Evolutionary conservation across 2,329 filamentous ascomycete species (phyloP).

Genomic region (Aspergillus novofumigatus): DNA sequence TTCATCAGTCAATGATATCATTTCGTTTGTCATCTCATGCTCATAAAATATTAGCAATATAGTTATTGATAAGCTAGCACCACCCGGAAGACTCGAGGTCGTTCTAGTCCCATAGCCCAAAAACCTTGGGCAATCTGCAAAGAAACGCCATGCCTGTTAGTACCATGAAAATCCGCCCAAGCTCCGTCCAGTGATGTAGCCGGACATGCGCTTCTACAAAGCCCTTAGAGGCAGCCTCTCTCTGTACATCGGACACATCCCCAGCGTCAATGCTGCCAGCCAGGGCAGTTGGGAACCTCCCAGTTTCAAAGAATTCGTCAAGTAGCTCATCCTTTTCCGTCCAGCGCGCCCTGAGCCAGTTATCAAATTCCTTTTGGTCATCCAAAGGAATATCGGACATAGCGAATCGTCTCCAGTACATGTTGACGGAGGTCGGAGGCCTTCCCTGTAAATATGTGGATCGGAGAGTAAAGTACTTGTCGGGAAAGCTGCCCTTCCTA

Average conservation of each 20-base stretch:
- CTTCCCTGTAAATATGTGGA: conserved; percentile 86
- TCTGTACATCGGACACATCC: conserved; percentile 31
- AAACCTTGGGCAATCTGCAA: conserved; percentile 24
- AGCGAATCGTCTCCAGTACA: conserved; percentile 88
- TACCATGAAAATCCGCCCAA: conserved; percentile 43
- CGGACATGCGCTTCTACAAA: conserved; percentile 43
- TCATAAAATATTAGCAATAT: conserved; percentile 8
- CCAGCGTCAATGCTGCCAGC: conserved; percentile 47
- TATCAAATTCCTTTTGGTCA: conserved; percentile 68
- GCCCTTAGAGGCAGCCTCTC: conserved; percentile 31
- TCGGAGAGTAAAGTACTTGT: conserved; percentile 80
- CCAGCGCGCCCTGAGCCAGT: conserved; percentile 84
- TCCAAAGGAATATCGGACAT: conserved; percentile 77
- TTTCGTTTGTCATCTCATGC: conserved; percentile 7
- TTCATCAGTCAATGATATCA: not conserved
- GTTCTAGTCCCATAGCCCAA: conserved; percentile 15
- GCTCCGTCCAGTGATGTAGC: conserved; percentile 40
- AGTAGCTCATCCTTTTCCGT: conserved; percentile 86
- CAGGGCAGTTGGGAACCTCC: conserved; percentile 71
- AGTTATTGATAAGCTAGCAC: not conserved
- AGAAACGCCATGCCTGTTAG: conserved; percentile 32
- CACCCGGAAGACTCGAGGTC: not conserved
- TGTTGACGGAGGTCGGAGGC: conserved; percentile 90
- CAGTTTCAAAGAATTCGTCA: conserved; percentile 73
- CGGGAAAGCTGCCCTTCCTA: conserved; percentile 77